phyloP scores from a whole-genome alignment of 768 basidiomycete genomes.

The Rickenella mellea region DNA sequence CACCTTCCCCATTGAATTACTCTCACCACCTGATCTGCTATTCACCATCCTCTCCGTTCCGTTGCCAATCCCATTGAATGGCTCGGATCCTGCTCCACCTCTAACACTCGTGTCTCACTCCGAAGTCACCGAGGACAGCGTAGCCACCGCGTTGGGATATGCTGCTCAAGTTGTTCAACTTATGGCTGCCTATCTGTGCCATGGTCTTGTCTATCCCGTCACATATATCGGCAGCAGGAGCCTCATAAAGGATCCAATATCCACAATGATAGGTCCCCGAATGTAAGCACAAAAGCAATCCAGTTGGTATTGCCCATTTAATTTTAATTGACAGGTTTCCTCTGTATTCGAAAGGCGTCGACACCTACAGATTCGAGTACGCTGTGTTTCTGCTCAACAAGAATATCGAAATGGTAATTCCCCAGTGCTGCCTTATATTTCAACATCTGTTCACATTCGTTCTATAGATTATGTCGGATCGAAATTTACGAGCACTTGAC shows the following conservation, averaged over 20 bases:
- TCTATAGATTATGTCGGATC: constrained; percentile 78
- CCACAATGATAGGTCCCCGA: constrained; percentile 89
- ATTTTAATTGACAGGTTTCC: constrained; percentile 64
- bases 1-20: constrained; percentile 86
- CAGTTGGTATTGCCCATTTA: background rate
- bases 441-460: constrained; percentile 3
- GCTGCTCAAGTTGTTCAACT: constrained; percentile 81
- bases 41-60: constrained; percentile 83
- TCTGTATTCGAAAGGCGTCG: constrained; percentile 87
- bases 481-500: constrained; percentile 82
- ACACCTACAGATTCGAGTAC: constrained; percentile 95
- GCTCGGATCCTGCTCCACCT: constrained; percentile 79
- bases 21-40: constrained; percentile 75
- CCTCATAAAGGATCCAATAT: constrained; percentile 85
- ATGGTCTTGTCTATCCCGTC: constrained; percentile 77
- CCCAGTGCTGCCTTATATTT: background rate
- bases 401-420: constrained; percentile 83
- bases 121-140: constrained; percentile 72
- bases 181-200: constrained; percentile 70
- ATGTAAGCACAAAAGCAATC: constrained; percentile 45
- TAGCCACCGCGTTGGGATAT: constrained; percentile 87
- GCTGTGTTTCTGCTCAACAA: constrained; percentile 96
- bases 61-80: constrained; percentile 74
- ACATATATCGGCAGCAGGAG: constrained; percentile 87
- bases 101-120: constrained; percentile 53